phyloP scores from a whole-genome alignment of 495 filamentous ascomycete species.

The Chaetomidium leptoderma region DNA sequence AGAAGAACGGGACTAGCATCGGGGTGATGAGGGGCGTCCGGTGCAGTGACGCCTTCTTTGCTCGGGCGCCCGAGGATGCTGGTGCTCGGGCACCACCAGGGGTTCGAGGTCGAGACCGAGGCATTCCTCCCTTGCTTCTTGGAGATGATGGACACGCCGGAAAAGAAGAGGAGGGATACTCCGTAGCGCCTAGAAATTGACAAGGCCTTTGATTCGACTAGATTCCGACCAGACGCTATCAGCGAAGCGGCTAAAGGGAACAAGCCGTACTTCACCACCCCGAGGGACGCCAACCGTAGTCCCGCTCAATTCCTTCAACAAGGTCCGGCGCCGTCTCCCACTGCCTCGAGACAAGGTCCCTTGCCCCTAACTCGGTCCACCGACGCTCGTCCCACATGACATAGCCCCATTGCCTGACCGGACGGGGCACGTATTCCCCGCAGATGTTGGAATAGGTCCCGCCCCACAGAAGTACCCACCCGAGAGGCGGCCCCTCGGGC shows the following conservation, averaged over 20 bases:
- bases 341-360: not conserved
- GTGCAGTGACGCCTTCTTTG: conserved; percentile 29
- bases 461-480: not conserved
- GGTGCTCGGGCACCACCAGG: conserved; percentile 30
- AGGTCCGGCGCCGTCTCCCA: not conserved
- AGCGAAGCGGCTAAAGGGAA: no score
- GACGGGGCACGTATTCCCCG: not conserved
- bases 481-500: not conserved
- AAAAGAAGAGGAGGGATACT: conserved; percentile 12
- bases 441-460: not conserved
- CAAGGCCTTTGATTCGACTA: no score
- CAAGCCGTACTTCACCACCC: not conserved
- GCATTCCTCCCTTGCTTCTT: conserved; percentile 23
- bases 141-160: conserved; percentile 15
- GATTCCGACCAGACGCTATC: no score
- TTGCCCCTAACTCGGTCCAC: not conserved
- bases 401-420: not conserved
- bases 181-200: no score
- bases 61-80: conserved; percentile 15
- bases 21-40: conserved; percentile 23
- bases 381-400: conserved; percentile 4
- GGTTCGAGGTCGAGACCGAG: conserved; percentile 27
- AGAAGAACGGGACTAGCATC: conserved; percentile 20
- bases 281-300: not conserved
- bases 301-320: not conserved